Conservation (phyloP, 768 basidiomycete genomes). For the Melanogaster broomeanus region DNA sequence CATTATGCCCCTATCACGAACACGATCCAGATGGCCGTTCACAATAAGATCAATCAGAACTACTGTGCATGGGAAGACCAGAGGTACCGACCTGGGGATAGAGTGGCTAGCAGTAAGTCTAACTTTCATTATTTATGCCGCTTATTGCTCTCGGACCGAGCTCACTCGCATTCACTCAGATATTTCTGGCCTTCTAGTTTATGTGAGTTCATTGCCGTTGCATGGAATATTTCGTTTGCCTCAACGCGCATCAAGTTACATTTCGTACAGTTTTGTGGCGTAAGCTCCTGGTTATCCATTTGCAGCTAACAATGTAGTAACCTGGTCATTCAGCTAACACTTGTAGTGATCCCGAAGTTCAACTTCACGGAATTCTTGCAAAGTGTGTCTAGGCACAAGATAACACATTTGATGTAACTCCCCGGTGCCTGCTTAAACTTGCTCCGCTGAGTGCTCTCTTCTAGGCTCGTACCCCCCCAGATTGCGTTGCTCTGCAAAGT, state of each 20-base stretch:
- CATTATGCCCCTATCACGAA: constrained; percentile 69
- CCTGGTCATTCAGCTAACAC: constrained; percentile 40
- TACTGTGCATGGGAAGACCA: constrained; percentile 38
- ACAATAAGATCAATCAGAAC: constrained; percentile 46
- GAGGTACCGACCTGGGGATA: constrained; percentile 55
- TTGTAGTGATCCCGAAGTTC: constrained; percentile 66
- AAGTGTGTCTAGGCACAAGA: constrained; percentile 58
- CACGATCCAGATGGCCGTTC: constrained; percentile 57
- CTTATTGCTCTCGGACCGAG: neutral
- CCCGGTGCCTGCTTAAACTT: neutral
- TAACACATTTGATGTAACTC: constrained; percentile 56
- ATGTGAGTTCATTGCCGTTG: constrained; percentile 36
- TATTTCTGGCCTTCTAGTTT: constrained; percentile 60
- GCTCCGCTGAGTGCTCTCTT: neutral
- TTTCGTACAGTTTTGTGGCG: constrained; percentile 52
- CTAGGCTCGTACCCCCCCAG: constrained; percentile 65
- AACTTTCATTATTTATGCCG: neutral
- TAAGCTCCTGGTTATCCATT: constrained; percentile 26
- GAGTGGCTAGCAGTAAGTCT: constrained; percentile 54
- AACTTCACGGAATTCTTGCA: constrained; percentile 61
- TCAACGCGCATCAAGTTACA: constrained; percentile 42
- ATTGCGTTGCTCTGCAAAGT: constrained; percentile 70
- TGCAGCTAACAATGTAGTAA: neutral
- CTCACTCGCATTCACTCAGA: constrained; percentile 38
- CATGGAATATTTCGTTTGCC: neutral